Base-by-base conservation (phyloP, 306 rosid species). In the Dryas drummondii region DNA sequence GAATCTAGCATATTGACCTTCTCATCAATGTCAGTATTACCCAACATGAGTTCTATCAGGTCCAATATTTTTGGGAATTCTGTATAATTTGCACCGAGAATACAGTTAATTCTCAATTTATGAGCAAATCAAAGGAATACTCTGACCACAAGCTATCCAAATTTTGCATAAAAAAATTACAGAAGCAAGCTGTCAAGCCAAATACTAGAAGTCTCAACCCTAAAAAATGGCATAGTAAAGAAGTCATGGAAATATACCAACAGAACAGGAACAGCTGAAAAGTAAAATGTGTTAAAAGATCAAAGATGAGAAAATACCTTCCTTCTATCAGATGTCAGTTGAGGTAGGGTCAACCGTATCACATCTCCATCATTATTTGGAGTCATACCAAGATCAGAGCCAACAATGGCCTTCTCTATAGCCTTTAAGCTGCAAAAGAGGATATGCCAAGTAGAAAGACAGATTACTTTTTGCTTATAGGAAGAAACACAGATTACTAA, bases 331-430 rank as follows among this genome's bases (percentile, higher is more conserved):
- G 93, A 80, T 57, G 99, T 92, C 81, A 92, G 87, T 62, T 86
- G 97, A 70, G 99, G 99, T 73, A 94, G 70, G 66, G 89, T 82
- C 85, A 96, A 63, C 42, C 99, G 78, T 81, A 96, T 92, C 62
- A 83, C 77, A 12, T 96, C 98, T 73, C 99, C 99, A 73, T 94
- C 98, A 58, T 94, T 94, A 79, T 92, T 94, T 61, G 99, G 99
- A 70, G 99, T 92, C 93, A 94, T 51, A 67, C 97, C 93, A 76
- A 96, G 83, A 88, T 88, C 72, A 84, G 99, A 96, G 82, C 70
- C 82, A 70, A 92, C 97, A 66, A 96, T 88, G 73, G 99, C 97
- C 86, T 96, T 96, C 91, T 94, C 99, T 60, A 96, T 96, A 60
- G 86, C 79, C 85, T 96, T 96, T 84, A 96, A 86, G 86, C 99